A percentile compares a stretch with the other conserved stretches of the same genome.
Evolutionary conservation across 768 basidiomycete species (phyloP).

Genomic region (Collybia sp.): DNA sequence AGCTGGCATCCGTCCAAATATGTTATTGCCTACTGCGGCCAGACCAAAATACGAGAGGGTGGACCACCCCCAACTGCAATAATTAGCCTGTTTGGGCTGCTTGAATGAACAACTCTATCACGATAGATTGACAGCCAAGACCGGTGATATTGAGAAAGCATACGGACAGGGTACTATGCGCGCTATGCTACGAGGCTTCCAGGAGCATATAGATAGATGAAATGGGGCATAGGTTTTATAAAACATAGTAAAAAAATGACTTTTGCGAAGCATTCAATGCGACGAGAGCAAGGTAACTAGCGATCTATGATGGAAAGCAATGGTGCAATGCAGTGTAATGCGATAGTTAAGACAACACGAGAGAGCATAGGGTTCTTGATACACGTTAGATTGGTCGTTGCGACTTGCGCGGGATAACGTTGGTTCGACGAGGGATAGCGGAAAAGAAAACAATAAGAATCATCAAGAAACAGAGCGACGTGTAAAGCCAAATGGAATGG

Average conservation of each 20-base stretch:
- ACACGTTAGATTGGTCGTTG: conserved; percentile 8
- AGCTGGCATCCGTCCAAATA: conserved; percentile 82
- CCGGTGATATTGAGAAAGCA: neutral
- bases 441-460: conserved; percentile 11
- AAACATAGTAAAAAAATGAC: conserved; percentile 4
- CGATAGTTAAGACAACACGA: conserved; percentile 6
- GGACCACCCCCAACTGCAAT: conserved; percentile 62
- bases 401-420: conserved; percentile 5
- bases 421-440: conserved; percentile 10
- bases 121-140: neutral
- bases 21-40: conserved; percentile 79
- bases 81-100: conserved; percentile 66
- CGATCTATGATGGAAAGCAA: conserved; percentile 1
- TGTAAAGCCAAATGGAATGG: conserved; percentile 12
- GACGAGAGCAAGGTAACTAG: conserved; percentile 3
- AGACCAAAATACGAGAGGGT: conserved; percentile 63
- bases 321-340: conserved; percentile 5
- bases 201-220: conserved; percentile 3
- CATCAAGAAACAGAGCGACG: conserved; percentile 10
- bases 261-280: conserved; percentile 9
- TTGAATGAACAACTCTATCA: conserved; percentile 22
- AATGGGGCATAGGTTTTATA: conserved; percentile 13
- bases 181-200: neutral
- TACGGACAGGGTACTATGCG: neutral
- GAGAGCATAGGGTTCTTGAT: conserved; percentile 8